A percentile compares a stretch with the other conserved stretches of the same genome.
These are phyloP conservation scores for Priceomyces haplophilus DNA, from an alignment of 805 yeast species.

Conservation along the genomic window DNA sequence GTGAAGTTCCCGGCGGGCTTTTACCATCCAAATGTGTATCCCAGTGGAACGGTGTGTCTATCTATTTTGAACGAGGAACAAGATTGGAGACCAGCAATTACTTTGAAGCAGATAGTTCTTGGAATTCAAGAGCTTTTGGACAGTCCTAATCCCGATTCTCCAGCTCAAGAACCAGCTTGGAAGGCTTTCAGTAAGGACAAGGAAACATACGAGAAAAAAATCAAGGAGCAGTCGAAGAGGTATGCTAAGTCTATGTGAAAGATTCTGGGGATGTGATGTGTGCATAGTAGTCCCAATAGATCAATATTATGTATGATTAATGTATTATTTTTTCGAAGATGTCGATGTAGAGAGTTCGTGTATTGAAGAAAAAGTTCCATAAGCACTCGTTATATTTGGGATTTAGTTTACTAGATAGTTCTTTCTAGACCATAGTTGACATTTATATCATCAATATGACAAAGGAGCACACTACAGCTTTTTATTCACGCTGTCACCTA, in stretches of 20 bases:
- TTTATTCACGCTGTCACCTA: slow-evolving; percentile 30
- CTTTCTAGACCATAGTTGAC: no score
- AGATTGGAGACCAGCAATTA: slow-evolving; percentile 98
- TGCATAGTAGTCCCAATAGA: neutral
- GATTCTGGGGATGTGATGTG: neutral
- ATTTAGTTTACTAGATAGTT: no score
- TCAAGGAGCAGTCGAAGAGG: slow-evolving; percentile 73
- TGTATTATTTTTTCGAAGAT: neutral
- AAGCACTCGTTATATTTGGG: no score
- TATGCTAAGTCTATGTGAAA: slow-evolving; percentile 44
- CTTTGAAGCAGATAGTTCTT: slow-evolving; percentile 79
- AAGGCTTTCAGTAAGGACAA: slow-evolving; percentile 73
- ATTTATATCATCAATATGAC: no score
- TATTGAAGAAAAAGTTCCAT: no score
- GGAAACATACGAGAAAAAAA: slow-evolving; percentile 68
- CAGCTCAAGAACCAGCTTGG: slow-evolving; percentile 98
- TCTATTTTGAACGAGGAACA: slow-evolving; percentile 91
- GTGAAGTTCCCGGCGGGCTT: slow-evolving; percentile 85
- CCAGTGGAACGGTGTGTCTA: slow-evolving; percentile 94
- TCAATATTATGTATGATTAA: neutral
- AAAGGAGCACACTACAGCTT: no score
- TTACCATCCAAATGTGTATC: slow-evolving; percentile 96
- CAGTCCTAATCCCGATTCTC: slow-evolving; percentile 90
- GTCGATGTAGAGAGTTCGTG: neutral
- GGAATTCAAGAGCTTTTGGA: slow-evolving; percentile 92